Base-by-base conservation (phyloP, 192 early-diverging fungal genomes). In the Rhizoclosmatium sp. region DNA sequence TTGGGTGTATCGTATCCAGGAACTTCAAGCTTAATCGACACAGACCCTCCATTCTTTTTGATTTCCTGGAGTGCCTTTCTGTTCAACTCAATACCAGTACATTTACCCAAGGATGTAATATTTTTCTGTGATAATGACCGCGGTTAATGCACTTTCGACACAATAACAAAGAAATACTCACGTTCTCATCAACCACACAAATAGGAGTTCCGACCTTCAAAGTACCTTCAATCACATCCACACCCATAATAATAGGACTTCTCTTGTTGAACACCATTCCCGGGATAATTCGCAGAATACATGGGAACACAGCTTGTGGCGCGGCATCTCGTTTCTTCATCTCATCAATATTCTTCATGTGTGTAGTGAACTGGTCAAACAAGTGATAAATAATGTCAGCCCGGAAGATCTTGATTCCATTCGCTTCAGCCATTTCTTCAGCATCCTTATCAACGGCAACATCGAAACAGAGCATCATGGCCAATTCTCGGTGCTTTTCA, bases 351-450 rank as follows among this genome's bases (percentile, higher is more conserved):
- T 89, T 86, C 67, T 89, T 85, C 82, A 86, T 86, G 82, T 99
- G 97, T 42, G 90, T 92, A 2, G 91, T 95, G 78, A 94, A 99
- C 67, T 90, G 83, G 82, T 99, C 98, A 81, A 98, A 98, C 92
- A 99, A 88, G 80, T 98, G 97, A 86, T 99, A 99, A 81, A 99
- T 99, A 81, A 98, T 97, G 80, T 99, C 96, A 44, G 98, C 98
- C 73, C 90, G 92, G 87, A 98, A 99, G 41, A 99, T 87, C 83
- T 91, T 94, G 71, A 99, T 89, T 49, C 97, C 97, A 54, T 94
- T 59, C 64, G 97, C 93, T 19, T 98, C 92, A 0, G 98, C 98
- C 88, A 96, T 81, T 45, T 96, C 92, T 83, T 92, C 88, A 0
- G 96, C 97, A 9, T 99, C 98, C 23, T 94, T 93, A 69, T 92